phyloP scores from a whole-genome alignment of 176 grass and related monocot genomes.

The Oryza nivara region DNA sequence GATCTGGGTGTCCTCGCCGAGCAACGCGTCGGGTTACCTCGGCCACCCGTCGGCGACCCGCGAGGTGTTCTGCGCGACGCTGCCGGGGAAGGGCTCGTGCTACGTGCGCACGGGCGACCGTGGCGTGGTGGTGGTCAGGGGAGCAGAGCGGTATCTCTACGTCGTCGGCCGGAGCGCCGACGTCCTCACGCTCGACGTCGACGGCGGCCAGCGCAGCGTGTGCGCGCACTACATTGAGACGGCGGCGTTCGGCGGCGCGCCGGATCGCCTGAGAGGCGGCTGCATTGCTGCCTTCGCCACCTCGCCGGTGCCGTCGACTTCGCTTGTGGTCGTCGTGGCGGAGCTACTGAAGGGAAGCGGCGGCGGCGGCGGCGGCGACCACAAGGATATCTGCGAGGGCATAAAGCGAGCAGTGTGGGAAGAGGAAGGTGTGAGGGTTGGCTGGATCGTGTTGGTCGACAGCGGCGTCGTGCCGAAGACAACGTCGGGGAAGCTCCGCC shows the following conservation, averaged over 20 bases:
- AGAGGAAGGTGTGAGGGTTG: slow-evolving; percentile 40
- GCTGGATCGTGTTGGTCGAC: slow-evolving; percentile 47
- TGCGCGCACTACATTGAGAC: slow-evolving; percentile 60
- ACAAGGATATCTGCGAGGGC: slow-evolving; percentile 35
- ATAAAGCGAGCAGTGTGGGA: slow-evolving; percentile 37
- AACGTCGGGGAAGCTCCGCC: slow-evolving; percentile 65
- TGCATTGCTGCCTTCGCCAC: slow-evolving; percentile 45
- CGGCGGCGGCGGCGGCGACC: not conserved
- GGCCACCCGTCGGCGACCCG: slow-evolving; percentile 54
- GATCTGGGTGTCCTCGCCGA: slow-evolving; percentile 67
- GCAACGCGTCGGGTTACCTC: slow-evolving; percentile 70
- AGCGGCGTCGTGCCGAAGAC: slow-evolving; percentile 56
- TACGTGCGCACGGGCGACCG: slow-evolving; percentile 66
- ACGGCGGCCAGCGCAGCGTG: not conserved
- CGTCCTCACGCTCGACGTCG: not conserved
- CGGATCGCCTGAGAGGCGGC: slow-evolving; percentile 38
- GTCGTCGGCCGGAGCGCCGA: slow-evolving; percentile 46
- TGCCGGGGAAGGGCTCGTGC: slow-evolving; percentile 28
- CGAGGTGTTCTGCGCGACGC: slow-evolving; percentile 46
- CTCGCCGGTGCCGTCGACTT: not conserved
- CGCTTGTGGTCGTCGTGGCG: slow-evolving; percentile 26
- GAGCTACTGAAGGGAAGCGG: slow-evolving; percentile 31
- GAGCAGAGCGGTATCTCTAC: slow-evolving; percentile 45
- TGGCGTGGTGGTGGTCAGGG: slow-evolving; percentile 42
- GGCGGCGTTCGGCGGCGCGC: slow-evolving; percentile 4